phyloP scores from a whole-genome alignment of 495 filamentous ascomycete genomes.

The Bacidia gigantensis region DNA sequence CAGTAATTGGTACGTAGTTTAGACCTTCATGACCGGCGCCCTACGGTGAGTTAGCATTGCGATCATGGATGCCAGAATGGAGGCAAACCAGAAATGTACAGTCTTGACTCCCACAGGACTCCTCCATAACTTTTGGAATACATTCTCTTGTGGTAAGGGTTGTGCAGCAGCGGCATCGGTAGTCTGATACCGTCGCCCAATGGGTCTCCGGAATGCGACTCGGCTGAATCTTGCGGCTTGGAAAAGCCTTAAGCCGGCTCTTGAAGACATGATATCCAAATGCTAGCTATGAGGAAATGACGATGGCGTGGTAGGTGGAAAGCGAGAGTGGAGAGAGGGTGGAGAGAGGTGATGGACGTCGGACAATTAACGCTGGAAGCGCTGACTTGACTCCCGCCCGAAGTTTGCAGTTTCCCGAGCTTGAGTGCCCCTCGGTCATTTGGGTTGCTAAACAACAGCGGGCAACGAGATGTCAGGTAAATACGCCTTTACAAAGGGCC shows the following conservation, averaged over 20 bases:
- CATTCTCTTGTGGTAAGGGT: constrained; percentile 36
- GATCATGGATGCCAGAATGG: constrained; percentile 3
- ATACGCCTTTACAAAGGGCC: constrained; percentile 72
- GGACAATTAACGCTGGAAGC: not conserved
- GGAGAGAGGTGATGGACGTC: constrained; percentile 1
- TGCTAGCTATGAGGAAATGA: not conserved
- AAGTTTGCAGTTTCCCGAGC: not conserved
- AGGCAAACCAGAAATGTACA: constrained; percentile 84
- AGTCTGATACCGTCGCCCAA: constrained; percentile 52
- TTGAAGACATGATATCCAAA: constrained; percentile 25
- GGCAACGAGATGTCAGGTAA: constrained; percentile 63
- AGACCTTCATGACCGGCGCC: constrained; percentile 94
- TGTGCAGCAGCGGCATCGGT: constrained; percentile 36
- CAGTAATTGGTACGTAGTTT: constrained; percentile 12
- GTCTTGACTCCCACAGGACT: constrained; percentile 84
- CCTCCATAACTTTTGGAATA: constrained; percentile 65
- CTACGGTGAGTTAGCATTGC: constrained; percentile 27
- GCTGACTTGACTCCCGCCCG: not conserved
- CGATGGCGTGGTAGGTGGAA: not conserved
- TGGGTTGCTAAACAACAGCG: not conserved
- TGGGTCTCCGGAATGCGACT: constrained; percentile 28
- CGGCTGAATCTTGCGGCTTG: constrained; percentile 39
- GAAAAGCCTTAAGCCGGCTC: constrained; percentile 36
- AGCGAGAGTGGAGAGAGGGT: not conserved
- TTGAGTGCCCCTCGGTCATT: not conserved